Percentiles rank a stretch among this genome's conserved stretches.
phyloP scores from a whole-genome alignment of 202 grass and related monocot genomes.

The Cymbopogon flexuosus region DNA sequence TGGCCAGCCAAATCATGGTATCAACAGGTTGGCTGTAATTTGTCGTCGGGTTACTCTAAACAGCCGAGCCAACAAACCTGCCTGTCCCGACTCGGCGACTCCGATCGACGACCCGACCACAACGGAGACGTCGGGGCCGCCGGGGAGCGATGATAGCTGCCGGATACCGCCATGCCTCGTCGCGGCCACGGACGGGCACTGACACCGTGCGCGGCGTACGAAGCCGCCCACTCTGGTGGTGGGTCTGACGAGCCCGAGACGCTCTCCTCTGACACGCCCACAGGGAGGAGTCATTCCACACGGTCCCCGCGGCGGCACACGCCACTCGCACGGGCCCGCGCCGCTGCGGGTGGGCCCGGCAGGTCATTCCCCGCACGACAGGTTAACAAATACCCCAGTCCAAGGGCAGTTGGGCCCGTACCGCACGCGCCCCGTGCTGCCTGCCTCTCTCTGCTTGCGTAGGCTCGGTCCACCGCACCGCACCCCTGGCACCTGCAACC shows the following conservation, averaged over 20 bases:
- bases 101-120: no score
- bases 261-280: conserved; percentile 22
- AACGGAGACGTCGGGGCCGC: background rate
- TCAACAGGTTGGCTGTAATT: no score
- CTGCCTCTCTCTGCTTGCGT: background rate
- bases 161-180: background rate
- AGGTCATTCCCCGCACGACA: conserved; percentile 13
- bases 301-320: background rate
- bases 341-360: conserved; percentile 7
- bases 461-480: background rate
- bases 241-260: background rate
- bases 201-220: background rate
- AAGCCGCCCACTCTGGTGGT: background rate
- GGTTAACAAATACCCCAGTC: conserved; percentile 18
- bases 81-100: no score
- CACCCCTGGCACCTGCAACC: background rate
- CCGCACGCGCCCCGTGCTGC: background rate
- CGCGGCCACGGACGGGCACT: background rate
- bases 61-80: no score
- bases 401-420: background rate
- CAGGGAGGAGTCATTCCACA: background rate
- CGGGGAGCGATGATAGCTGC: background rate
- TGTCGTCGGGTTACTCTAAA: no score
- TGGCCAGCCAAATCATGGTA: no score
- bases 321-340: background rate